These are phyloP conservation scores for Fusarium sp. DNA, from an alignment of 2,329 filamentous ascomycete species.

Conservation along the genomic window DNA sequence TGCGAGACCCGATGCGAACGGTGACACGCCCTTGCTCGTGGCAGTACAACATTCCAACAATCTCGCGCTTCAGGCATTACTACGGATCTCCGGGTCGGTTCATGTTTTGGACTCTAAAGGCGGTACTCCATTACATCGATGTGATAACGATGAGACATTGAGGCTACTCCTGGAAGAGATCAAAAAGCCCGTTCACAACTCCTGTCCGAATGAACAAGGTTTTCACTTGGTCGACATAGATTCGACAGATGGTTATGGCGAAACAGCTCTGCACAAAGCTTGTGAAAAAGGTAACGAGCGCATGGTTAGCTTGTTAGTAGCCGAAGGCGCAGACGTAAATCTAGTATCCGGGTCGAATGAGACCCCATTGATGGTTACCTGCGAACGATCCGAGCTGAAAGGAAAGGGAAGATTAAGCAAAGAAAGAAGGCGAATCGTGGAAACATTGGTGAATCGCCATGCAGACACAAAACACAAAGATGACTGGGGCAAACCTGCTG, in stretches of 20 bases:
- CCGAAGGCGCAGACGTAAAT: slow-evolving; percentile 13
- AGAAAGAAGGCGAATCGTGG: neutral
- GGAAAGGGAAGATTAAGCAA: neutral
- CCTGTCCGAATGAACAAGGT: neutral
- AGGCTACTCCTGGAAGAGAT: slow-evolving; percentile 8
- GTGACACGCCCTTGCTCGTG: slow-evolving; percentile 9
- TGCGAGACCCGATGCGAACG: neutral
- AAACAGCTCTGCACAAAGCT: slow-evolving; percentile 16
- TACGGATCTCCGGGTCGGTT: neutral
- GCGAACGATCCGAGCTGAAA: neutral
- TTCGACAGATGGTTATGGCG: slow-evolving; percentile 6
- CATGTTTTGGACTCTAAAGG: slow-evolving; percentile 7
- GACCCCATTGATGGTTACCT: slow-evolving; percentile 9
- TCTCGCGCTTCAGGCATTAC: neutral
- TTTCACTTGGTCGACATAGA: neutral
- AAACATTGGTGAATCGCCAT: neutral
- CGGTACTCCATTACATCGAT: slow-evolving; percentile 14
- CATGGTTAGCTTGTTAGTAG: slow-evolving; percentile 9
- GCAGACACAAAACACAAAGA: neutral
- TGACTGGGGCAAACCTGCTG: neutral
- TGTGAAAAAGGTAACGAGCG: slow-evolving; percentile 11
- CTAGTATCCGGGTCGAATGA: neutral
- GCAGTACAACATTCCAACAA: slow-evolving; percentile 21
- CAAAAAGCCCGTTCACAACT: slow-evolving; percentile 10
- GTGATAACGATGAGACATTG: neutral